A percentile compares a stretch with the other conserved stretches of the same genome.
phyloP scores from a whole-genome alignment of 345 rosid species.

The Erucastrum elatum region DNA sequence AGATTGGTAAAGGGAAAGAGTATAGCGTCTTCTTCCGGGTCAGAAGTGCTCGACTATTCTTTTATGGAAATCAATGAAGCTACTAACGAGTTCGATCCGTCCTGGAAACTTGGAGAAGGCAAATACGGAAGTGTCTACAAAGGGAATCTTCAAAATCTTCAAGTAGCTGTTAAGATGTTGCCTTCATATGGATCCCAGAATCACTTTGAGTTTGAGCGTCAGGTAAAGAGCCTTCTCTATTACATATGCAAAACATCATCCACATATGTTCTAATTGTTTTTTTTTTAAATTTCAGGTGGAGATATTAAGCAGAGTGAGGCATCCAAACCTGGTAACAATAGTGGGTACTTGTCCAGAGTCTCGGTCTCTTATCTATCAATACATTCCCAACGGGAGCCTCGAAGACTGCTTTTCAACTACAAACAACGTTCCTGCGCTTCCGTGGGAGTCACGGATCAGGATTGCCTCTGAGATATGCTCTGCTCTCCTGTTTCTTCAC shows the following conservation, averaged over 20 bases:
- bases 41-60: slow-evolving; percentile 68
- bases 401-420: neutral
- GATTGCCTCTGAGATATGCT: neutral
- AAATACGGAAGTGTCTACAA: slow-evolving; percentile 72
- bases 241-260: neutral
- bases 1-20: slow-evolving; percentile 42
- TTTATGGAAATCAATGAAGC: slow-evolving; percentile 79
- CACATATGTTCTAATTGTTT: neutral
- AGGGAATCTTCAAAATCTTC: slow-evolving; percentile 64
- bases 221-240: slow-evolving; percentile 46
- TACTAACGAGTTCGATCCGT: slow-evolving; percentile 68
- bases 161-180: slow-evolving; percentile 83
- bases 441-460: slow-evolving; percentile 59
- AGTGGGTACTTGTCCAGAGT: slow-evolving; percentile 78
- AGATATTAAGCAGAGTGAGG: slow-evolving; percentile 72
- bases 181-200: slow-evolving; percentile 73
- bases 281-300: slow-evolving; percentile 33
- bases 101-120: slow-evolving; percentile 85
- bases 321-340: slow-evolving; percentile 83
- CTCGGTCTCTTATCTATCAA: slow-evolving; percentile 73
- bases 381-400: slow-evolving; percentile 45
- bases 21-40: slow-evolving; percentile 48
- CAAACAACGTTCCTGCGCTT: slow-evolving; percentile 49
- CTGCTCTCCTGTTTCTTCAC: slow-evolving; percentile 65
- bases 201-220: slow-evolving; percentile 53